phyloP scores from a whole-genome alignment of 148 eudicot species.

The Beta vulgaris region DNA sequence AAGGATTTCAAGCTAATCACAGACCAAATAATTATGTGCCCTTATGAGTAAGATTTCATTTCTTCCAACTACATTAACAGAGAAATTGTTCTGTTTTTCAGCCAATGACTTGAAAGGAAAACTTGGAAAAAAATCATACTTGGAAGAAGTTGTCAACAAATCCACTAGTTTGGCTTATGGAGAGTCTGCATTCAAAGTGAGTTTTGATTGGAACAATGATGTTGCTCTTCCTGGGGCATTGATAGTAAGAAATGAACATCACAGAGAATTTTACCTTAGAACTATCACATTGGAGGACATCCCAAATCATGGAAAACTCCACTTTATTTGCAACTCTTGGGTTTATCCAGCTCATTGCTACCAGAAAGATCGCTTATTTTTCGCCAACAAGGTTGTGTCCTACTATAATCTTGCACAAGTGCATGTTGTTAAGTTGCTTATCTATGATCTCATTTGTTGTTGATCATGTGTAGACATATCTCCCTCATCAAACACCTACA shows the following conservation, averaged over 20 bases:
- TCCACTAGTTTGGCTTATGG: slow-evolving; percentile 29
- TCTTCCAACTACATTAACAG: background rate
- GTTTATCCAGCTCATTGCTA: slow-evolving; percentile 51
- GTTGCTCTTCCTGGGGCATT: slow-evolving; percentile 69
- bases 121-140: slow-evolving; percentile 24
- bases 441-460: background rate
- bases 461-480: slow-evolving; percentile 48
- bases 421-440: background rate
- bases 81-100: background rate
- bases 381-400: slow-evolving; percentile 56
- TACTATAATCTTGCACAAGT: too few species aligned
- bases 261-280: slow-evolving; percentile 52
- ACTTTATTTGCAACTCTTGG: slow-evolving; percentile 68
- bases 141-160: slow-evolving; percentile 43
- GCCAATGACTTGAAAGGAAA: slow-evolving; percentile 9
- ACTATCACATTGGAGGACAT: slow-evolving; percentile 46
- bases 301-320: slow-evolving; percentile 46
- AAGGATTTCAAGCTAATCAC: too few species aligned
- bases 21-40: too few species aligned
- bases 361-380: slow-evolving; percentile 55
- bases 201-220: slow-evolving; percentile 56
- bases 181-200: slow-evolving; percentile 38
- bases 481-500: slow-evolving; percentile 66
- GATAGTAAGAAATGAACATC: slow-evolving; percentile 45
- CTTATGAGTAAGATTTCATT: too few species aligned